Base-by-base conservation (phyloP, 2,329 filamentous ascomycete genomes). In the Hysterium pulicare region DNA sequence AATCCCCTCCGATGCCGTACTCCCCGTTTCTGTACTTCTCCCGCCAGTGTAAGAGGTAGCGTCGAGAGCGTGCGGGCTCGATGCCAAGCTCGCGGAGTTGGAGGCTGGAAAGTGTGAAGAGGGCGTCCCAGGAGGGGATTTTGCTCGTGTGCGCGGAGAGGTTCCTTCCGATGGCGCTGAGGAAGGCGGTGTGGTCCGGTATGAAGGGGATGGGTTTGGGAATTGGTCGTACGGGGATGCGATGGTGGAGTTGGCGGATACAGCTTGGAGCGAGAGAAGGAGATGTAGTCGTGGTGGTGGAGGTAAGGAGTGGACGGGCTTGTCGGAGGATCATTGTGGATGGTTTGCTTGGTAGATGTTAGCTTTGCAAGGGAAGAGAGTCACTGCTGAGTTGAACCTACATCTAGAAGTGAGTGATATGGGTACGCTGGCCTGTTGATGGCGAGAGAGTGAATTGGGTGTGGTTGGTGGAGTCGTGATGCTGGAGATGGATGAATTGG, bases 131-230 rank as follows among this genome's bases (percentile, higher is more conserved):
- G 9, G 86, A 84, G 2, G 87, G 82, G 57, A 98, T 88, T 69
- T 97, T 97, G 69, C 81, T 76, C 37, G 86, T 80, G 72, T 96
- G 88, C 61, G 86, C 82, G 59, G 79, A 83, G 57, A 96, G 82
- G 56, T 84, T 84, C 50, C 93, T 90, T 55, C 93, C 93, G 69
- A 97, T 96, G 46, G 96, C 76, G 26, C 80, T 88, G 49, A 97
- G 83, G 69, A 98, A 95, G 13, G 90, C 93, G 55, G 77, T 65
- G 31, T 89, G 82, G 64, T 96, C 84, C 23, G 90, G 91, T 30
- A 95, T 83, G 58, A 95, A 90, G 1, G 89, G 87, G 28, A 86
- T 95, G 1, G 90, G 86, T 19, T 75, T 61, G 2, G 90, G 90
- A 21, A 84, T 66, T n/a, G 62, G 62, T 11, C 61, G 63, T 44